A percentile compares a stretch with the other conserved stretches of the same genome.
Conservation (phyloP, 2,329 filamentous ascomycete genomes). For the Calonectria naviculata region DNA sequence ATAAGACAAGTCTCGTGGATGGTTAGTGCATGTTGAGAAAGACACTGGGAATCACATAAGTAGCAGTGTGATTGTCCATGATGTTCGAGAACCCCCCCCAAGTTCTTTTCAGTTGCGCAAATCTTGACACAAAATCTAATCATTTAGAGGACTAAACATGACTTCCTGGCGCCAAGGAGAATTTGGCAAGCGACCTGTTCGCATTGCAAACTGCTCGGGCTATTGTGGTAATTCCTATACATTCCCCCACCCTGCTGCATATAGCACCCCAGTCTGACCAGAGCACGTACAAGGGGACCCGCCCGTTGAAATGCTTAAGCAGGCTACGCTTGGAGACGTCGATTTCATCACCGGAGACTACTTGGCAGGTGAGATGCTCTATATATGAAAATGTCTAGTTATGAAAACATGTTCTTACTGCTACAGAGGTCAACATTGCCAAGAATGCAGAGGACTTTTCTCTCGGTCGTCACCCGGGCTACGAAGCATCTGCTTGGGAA, state of each 20-base stretch:
- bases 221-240: conserved; percentile 16
- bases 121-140: background rate
- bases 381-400: too few relatives aligned
- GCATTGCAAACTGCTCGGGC: conserved; percentile 25
- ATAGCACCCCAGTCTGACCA: background rate
- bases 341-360: conserved; percentile 67
- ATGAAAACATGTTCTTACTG: background rate
- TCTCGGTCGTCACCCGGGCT: conserved; percentile 29
- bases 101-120: background rate
- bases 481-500: conserved; percentile 33
- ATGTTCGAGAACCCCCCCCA: background rate
- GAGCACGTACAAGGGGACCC: conserved; percentile 15
- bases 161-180: conserved; percentile 14
- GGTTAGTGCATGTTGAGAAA: background rate
- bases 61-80: background rate
- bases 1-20: background rate
- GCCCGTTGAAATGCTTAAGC: conserved; percentile 40
- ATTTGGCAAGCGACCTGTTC: conserved; percentile 15
- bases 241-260: background rate
- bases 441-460: conserved; percentile 29
- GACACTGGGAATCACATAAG: background rate
- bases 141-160: background rate
- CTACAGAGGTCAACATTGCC: conserved; percentile 42
- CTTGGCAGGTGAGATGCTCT: conserved; percentile 50
- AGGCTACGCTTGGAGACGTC: conserved; percentile 42